Evolutionary conservation across 345 rosid genomes (phyloP).

Genomic region (Jatropha curcas): DNA sequence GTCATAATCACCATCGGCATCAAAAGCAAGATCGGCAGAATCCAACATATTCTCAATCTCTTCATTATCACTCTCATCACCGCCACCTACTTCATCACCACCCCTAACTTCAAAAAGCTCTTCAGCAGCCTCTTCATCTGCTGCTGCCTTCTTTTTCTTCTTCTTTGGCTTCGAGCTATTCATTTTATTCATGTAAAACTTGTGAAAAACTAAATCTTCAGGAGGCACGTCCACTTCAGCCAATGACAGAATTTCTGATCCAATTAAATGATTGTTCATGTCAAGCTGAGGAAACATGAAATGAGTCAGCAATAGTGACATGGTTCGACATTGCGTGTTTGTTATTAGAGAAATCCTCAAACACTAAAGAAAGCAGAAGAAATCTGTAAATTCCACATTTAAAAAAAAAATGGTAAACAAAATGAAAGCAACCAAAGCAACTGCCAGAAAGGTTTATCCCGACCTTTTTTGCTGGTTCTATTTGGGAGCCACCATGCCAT

Average conservation of each 20-base stretch:
- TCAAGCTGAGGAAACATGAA: conserved; percentile 54
- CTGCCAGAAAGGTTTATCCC: conserved; percentile 9
- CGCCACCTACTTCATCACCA: conserved; percentile 48
- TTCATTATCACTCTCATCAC: conserved; percentile 87
- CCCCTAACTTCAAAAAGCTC: conserved; percentile 64
- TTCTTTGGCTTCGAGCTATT: conserved; percentile 58
- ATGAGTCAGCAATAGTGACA: conserved; percentile 1
- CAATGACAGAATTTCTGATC: conserved; percentile 76
- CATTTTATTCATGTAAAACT: conserved; percentile 82
- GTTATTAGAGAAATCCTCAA: background rate
- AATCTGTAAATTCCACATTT: background rate
- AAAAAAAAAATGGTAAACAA: background rate
- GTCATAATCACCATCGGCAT: conserved; percentile 67
- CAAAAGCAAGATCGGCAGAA: conserved; percentile 50
- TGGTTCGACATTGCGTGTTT: background rate
- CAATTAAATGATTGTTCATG: conserved; percentile 72
- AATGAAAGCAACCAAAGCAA: background rate
- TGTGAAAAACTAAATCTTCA: conserved; percentile 94
- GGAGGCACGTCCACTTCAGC: conserved; percentile 90
- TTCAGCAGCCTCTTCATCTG: conserved; percentile 75
- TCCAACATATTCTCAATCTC: conserved; percentile 84
- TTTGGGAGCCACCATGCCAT: conserved; percentile 99
- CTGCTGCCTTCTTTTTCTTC: conserved; percentile 79
- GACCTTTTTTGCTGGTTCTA: conserved; percentile 95
- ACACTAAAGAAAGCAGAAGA: background rate